Percentiles rank a stretch among this genome's conserved stretches.
Conservation (phyloP, 495 filamentous ascomycete species). For the Neurospora tetrasperma region DNA sequence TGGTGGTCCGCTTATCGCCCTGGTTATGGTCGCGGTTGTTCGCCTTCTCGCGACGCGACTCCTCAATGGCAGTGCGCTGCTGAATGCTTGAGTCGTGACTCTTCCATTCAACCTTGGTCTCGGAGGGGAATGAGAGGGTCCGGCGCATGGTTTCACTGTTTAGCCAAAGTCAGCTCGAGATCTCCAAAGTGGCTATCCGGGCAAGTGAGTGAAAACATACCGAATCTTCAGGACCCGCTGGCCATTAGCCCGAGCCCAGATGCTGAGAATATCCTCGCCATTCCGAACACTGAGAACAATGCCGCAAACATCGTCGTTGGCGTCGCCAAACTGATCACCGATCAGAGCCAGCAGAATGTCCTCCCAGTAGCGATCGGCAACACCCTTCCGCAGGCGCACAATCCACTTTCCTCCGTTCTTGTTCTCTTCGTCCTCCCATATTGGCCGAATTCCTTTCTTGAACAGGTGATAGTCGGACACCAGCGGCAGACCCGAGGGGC, state of each 20-base stretch:
- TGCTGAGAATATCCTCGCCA: constrained; percentile 92
- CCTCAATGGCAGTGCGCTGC: constrained; percentile 70
- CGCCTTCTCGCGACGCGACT: constrained; percentile 69
- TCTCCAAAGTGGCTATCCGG: background rate
- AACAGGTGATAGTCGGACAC: constrained; percentile 98
- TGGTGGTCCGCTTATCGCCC: constrained; percentile 29
- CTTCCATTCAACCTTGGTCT: constrained; percentile 90
- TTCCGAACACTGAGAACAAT: constrained; percentile 87
- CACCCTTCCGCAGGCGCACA: constrained; percentile 88
- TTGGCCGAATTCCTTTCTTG: constrained; percentile 90
- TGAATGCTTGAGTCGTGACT: constrained; percentile 78
- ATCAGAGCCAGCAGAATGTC: constrained; percentile 84
- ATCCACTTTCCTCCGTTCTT: constrained; percentile 96
- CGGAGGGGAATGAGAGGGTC: constrained; percentile 68
- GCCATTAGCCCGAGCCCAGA: constrained; percentile 90
- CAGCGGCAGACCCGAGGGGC: constrained; percentile 75
- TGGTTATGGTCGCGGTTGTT: constrained; percentile 36
- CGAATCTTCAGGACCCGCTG: constrained; percentile 93
- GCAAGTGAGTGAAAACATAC: constrained; percentile 38
- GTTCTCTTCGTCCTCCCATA: constrained; percentile 98
- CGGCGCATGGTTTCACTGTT: constrained; percentile 85
- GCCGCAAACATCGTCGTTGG: constrained; percentile 88
- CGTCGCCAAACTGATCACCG: constrained; percentile 91
- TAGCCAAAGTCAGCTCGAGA: constrained; percentile 3
- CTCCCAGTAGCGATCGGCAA: constrained; percentile 96